Evolutionary conservation across 1,139 yeast genomes (phyloP).

Genomic region (Pichia sp.): DNA sequence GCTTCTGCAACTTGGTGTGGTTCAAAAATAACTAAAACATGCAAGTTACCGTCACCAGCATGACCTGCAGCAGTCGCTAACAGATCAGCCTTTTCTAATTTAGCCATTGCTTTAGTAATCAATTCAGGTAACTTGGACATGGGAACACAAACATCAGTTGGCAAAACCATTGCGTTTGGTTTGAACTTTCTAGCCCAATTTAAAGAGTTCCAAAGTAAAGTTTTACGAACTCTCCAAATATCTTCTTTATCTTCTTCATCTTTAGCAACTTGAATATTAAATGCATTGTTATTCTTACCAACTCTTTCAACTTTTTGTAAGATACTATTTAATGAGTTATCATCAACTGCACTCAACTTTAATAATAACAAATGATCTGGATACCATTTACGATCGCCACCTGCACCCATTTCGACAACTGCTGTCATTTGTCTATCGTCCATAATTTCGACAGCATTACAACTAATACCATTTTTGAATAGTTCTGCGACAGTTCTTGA

Average conservation of each 20-base stretch:
- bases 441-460: constrained; percentile 62
- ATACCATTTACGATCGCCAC: constrained; percentile 48
- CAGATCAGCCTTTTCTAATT: constrained; percentile 40
- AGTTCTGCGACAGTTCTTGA: constrained; percentile 51
- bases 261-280: constrained; percentile 29
- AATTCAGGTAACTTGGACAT: constrained; percentile 42
- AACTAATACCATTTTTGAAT: constrained; percentile 46
- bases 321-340: constrained; percentile 22
- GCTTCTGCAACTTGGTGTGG: constrained; percentile 33
- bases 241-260: constrained; percentile 35
- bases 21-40: constrained; percentile 43
- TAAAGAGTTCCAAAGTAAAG: constrained; percentile 41
- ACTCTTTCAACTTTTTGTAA: constrained; percentile 21
- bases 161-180: constrained; percentile 49
- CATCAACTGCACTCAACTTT: constrained; percentile 59
- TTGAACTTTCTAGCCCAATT: constrained; percentile 31
- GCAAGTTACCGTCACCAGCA: constrained; percentile 56
- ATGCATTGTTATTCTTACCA: constrained; percentile 26
- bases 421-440: constrained; percentile 67
- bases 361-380: constrained; percentile 74
- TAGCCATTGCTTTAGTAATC: constrained; percentile 44
- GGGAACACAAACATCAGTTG: constrained; percentile 56
- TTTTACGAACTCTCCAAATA: constrained; percentile 42
- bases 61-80: constrained; percentile 52
- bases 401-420: constrained; percentile 48